These are phyloP conservation scores for Lasiodiplodia gonubiensis DNA, from an alignment of 2,329 filamentous ascomycete genomes.

Conservation along the genomic window DNA sequence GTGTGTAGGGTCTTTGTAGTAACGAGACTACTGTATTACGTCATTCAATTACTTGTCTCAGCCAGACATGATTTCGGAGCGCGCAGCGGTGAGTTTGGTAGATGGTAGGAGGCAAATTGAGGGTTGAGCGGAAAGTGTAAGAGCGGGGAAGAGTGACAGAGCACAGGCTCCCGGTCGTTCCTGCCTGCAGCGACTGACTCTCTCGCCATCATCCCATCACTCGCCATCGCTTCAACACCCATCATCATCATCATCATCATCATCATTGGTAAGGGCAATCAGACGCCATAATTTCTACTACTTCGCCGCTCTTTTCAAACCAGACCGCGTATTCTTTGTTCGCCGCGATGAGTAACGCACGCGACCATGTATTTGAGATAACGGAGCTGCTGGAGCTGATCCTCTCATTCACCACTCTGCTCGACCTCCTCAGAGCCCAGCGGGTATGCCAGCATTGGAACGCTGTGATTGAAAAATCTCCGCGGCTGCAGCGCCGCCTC, in stretches of 20 bases:
- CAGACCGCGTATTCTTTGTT: no score
- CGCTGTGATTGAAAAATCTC: not conserved
- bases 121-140: not conserved
- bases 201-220: not conserved
- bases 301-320: not conserved
- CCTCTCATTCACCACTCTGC: not conserved
- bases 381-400: slow-evolving; percentile 20
- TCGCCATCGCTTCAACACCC: not conserved
- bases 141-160: not conserved
- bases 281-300: not conserved
- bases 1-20: no score
- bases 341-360: not conserved
- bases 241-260: not conserved
- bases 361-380: not conserved
- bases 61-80: no score
- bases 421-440: not conserved
- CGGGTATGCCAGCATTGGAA: slow-evolving; percentile 1
- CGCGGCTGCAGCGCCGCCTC: slow-evolving; percentile 10
- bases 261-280: not conserved
- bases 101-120: not conserved
- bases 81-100: not conserved
- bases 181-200: not conserved
- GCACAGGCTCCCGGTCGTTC: not conserved
- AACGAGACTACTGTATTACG: no score
- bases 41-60: no score